Percentiles rank a stretch among this genome's conserved stretches.
phyloP scores from a whole-genome alignment of 352 stramenopile genomes.

The Blastocystis sp. region DNA sequence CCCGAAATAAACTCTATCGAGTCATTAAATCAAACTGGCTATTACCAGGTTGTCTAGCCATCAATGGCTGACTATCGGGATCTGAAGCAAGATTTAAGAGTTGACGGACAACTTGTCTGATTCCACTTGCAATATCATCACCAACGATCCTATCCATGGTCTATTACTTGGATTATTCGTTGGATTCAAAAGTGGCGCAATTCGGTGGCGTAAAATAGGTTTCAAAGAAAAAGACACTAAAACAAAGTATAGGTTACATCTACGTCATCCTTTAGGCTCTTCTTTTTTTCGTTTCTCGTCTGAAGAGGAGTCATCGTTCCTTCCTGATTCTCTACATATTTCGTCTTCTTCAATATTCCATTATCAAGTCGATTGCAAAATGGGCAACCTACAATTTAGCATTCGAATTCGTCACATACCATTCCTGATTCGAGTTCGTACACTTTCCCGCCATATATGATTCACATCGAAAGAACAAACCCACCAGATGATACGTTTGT shows the following conservation, averaged over 20 bases:
- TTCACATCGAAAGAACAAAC: neutral
- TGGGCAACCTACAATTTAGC: neutral
- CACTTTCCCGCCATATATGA: conserved; percentile 58
- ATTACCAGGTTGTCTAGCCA: conserved; percentile 43
- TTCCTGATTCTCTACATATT: no score
- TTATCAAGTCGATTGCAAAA: neutral
- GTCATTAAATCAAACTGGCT: neutral
- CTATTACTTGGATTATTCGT: neutral
- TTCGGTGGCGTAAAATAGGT: neutral
- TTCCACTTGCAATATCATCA: conserved; percentile 42
- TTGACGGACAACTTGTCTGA: conserved; percentile 52
- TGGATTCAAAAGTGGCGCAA: conserved; percentile 4
- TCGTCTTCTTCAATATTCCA: neutral
- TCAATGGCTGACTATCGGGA: conserved; percentile 59
- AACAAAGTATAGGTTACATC: no score
- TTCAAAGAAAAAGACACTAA: neutral
- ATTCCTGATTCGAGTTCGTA: conserved; percentile 8
- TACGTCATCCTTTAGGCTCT: neutral
- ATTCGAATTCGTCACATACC: neutral
- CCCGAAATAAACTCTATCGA: conserved; percentile 53
- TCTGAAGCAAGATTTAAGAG: conserved; percentile 61
- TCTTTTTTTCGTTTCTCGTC: neutral
- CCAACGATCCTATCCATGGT: conserved; percentile 52
- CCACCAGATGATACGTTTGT: conserved; percentile 50
- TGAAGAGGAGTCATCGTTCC: neutral